Base-by-base conservation (phyloP, 2,329 filamentous ascomycete species). In the Aspergillus pseudotamarii region DNA sequence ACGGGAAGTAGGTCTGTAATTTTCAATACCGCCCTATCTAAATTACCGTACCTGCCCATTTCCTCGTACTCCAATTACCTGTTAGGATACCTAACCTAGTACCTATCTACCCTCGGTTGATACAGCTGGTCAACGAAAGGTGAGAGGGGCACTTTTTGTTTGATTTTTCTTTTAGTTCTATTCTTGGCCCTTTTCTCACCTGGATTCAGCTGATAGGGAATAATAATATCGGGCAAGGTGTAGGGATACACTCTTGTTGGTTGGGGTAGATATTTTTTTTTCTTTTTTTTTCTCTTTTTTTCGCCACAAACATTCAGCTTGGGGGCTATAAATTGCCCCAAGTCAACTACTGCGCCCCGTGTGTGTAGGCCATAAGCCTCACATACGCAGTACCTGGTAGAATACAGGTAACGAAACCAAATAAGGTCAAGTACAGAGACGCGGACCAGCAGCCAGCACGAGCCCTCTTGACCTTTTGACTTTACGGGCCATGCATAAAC, bases 401-500 rank as follows among this genome's bases (percentile, higher is more conserved):
- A 26, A 11, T 32, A 23, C 21, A 51, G 8, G 48, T 51, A 51
- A 32, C n/a, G 48, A 51, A 51, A 32, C 48, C 19, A 23, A 32
- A 32, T 51, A 55, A 55, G 11, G 34, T 26, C 51, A 8, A 8
- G 14, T 55, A 55, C 32, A 11, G 51, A 55, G 32, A 55, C 32
- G 51, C 51, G 51, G 32, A 32, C 48, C 28, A 50, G 46, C 46
- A 50, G 16, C 21, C 30, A 54, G 51, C 51, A 38, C 51, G 32
- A 38, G 51, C 32, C 51, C 34, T 55, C n/a, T 28, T 4, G 51
- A 54, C 51, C 51, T 21, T 54, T 36, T 54, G 51, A 55, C 51
- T 55, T 55, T 55, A 55, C 34, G 34, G 51, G 34, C 11, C 51
- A 55, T 55, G 51, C 32, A 55, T 38, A 55, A 55, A 55, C 51